These are phyloP conservation scores for Calophaca sinica DNA, from an alignment of 306 rosid species.

Conservation along the genomic window DNA sequence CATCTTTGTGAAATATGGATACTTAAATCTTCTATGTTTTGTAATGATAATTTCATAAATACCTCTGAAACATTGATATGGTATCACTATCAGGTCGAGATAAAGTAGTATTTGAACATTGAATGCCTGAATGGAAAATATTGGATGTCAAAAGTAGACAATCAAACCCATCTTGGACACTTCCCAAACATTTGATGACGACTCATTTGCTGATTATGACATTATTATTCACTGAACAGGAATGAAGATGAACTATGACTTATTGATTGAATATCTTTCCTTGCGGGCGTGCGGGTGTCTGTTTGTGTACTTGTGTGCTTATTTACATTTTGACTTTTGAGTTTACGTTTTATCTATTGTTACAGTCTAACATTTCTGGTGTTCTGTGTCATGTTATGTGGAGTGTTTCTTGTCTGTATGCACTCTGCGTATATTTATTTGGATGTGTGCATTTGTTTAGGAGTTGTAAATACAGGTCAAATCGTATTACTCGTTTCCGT, in stretches of 20 bases:
- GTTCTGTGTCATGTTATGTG: conserved; percentile 16
- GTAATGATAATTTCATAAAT: conserved; percentile 8
- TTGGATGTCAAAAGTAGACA: conserved; percentile 3
- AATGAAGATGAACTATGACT: conserved; percentile 25
- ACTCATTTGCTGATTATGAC: neutral
- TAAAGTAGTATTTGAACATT: neutral
- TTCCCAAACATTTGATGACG: neutral
- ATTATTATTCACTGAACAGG: neutral
- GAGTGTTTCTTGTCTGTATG: neutral
- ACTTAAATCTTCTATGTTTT: neutral
- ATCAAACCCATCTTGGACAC: conserved; percentile 5
- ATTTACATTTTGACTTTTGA: neutral
- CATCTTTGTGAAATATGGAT: conserved; percentile 17
- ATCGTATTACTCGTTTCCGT: too few relatives aligned
- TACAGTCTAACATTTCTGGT: neutral
- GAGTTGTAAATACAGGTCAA: neutral
- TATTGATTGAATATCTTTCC: neutral
- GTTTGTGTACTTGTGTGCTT: neutral
- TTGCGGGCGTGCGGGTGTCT: neutral
- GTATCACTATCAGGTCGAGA: too few relatives aligned
- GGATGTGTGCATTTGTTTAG: neutral
- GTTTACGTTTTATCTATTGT: neutral
- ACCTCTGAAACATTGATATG: neutral
- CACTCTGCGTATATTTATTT: too few relatives aligned
- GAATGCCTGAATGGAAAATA: neutral